These are phyloP conservation scores for Entoloma clypeatum DNA, from an alignment of 1,284 basidiomycete genomes.

Conservation along the genomic window DNA sequence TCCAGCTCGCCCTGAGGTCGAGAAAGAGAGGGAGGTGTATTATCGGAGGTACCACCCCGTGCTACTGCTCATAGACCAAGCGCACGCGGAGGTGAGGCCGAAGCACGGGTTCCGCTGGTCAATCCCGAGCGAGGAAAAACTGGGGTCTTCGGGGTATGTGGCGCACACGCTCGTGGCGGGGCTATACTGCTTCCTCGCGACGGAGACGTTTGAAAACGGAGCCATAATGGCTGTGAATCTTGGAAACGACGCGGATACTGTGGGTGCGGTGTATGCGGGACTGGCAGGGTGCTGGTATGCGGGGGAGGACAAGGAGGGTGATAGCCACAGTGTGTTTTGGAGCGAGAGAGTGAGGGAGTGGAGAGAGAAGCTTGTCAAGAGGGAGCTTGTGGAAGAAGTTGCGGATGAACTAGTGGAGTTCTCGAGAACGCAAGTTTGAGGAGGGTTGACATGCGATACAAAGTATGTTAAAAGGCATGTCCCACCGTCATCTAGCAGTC, in stretches of 20 bases:
- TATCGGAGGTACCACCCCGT: constrained; percentile 35
- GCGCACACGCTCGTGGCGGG: constrained; percentile 36
- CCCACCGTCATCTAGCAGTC: not conserved
- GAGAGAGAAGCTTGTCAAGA: constrained; percentile 28
- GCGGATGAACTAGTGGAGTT: constrained; percentile 32
- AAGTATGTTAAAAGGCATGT: not conserved
- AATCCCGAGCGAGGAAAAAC: constrained; percentile 26
- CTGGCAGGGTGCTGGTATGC: constrained; percentile 41
- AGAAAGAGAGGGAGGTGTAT: constrained; percentile 26
- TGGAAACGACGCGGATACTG: constrained; percentile 40
- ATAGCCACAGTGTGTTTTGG: constrained; percentile 31
- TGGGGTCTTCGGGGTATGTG: constrained; percentile 39
- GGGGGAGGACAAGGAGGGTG: constrained; percentile 16
- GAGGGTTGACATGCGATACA: not conserved
- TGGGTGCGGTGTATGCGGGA: constrained; percentile 40
- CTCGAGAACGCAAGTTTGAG: constrained; percentile 4
- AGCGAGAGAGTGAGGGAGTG: constrained; percentile 33
- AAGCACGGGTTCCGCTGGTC: constrained; percentile 20
- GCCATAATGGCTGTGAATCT: constrained; percentile 41
- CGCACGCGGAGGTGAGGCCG: constrained; percentile 8
- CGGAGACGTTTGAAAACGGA: constrained; percentile 39
- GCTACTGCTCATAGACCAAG: constrained; percentile 28
- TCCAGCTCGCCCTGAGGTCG: constrained; percentile 11
- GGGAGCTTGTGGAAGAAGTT: constrained; percentile 34
- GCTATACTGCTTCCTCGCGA: constrained; percentile 41